Evolutionary conservation across 805 yeast genomes (phyloP).

Genomic region (Metschnikowia corniflorae): DNA sequence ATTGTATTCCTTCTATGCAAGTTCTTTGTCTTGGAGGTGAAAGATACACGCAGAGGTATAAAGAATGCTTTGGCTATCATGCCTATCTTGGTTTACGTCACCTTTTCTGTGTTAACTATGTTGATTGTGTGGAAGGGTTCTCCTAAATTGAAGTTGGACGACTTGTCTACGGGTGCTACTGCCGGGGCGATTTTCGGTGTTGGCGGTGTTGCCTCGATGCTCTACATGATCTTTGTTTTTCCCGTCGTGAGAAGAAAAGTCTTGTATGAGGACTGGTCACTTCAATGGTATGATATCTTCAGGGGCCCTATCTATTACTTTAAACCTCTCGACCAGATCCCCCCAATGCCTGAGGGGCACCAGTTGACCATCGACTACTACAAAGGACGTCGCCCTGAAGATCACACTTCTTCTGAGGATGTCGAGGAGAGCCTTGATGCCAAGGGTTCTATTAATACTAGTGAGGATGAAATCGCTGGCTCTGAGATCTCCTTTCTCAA

Average conservation of each 20-base stretch:
- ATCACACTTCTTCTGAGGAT: constrained; percentile 14
- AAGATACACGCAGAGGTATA: constrained; percentile 38
- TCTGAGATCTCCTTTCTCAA: constrained; percentile 5
- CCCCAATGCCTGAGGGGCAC: constrained; percentile 64
- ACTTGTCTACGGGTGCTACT: constrained; percentile 50
- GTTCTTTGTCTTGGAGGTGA: constrained; percentile 57
- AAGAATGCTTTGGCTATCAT: constrained; percentile 55
- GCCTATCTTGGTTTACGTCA: constrained; percentile 57
- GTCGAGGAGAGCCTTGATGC: constrained; percentile 15
- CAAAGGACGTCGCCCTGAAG: constrained; percentile 48
- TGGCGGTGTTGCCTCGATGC: constrained; percentile 50
- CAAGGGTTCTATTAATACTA: constrained; percentile 10
- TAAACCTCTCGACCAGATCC: constrained; percentile 53
- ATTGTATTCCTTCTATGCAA: constrained; percentile 58
- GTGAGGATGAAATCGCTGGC: constrained; percentile 8
- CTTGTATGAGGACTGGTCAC: constrained; percentile 62
- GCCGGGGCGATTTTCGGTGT: constrained; percentile 62
- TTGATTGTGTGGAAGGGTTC: constrained; percentile 80
- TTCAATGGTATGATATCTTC: constrained; percentile 52
- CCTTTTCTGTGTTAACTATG: constrained; percentile 67
- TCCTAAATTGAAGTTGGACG: constrained; percentile 56
- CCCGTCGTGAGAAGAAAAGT: constrained; percentile 64
- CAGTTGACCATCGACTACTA: constrained; percentile 60
- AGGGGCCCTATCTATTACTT: constrained; percentile 57
- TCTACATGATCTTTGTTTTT: constrained; percentile 52